Evolutionary conservation across 2,329 filamentous ascomycete species (phyloP), one percentile per base, ranked within the genome.

Genomic region (Leptographium flavum): DNA sequence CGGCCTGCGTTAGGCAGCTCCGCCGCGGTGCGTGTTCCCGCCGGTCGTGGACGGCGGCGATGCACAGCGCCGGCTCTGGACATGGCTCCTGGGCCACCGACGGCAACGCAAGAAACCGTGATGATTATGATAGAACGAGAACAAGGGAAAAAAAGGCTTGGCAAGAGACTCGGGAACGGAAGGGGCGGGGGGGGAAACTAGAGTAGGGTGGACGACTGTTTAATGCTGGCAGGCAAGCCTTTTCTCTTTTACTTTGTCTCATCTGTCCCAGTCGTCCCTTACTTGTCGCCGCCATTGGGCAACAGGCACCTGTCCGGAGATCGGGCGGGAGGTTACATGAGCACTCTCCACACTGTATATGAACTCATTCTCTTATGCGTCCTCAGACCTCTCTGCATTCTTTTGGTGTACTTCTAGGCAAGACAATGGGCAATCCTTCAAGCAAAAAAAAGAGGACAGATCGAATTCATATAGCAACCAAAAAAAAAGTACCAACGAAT

Each of bases 1-100:
- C 17, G 54, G 52, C 15, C 45, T 57, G 38, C 54, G 55, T 50
- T 60, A 58, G 25, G 13, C n/a, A 30, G 15, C 33, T 32, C 19
- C 36, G 37, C 37, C n/a, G n/a, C n/a, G n/a, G n/a, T n/a, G n/a
- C n/a, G n/a, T 27, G 9, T 39, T 3, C n/a, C 9, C n/a, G 37
- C 28, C 25, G n/a, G 22, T 27, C 25, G 10, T 10, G 23, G 23
- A 19, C 25, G 10, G n/a, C 15, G 15, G 23, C 15, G 23, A 39
- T 7, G 23, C 27, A 19, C 27, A 17, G 35, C 14, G 21, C 19
- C 35, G n/a, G 5, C n/a, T 37, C 35, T 37, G 35, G 35, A 37
- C 35, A 23, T 14, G 15, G 21, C 35, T n/a, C 22, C 11, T 37
- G 19, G 21, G 23, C 13, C 11, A 19, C 17, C 32, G 35, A 37